Percentiles rank a stretch among this genome's conserved stretches.
phyloP scores from a whole-genome alignment of 148 eudicot species.

The Cornus controversa region DNA sequence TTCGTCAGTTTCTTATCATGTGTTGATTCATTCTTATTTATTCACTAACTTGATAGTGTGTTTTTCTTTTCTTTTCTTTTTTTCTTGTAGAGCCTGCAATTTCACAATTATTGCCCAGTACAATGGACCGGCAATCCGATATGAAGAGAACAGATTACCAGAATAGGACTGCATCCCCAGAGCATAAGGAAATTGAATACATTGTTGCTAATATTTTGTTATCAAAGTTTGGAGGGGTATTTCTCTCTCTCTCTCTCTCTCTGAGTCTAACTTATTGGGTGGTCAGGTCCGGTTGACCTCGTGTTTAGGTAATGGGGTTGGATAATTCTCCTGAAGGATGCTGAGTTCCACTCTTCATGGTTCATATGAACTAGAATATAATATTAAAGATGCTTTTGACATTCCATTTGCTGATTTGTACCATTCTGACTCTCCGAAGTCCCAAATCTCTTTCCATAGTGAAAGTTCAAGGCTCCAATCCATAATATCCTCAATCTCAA shows the following conservation, averaged over 20 bases:
- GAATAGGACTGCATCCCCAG: constrained; percentile 19
- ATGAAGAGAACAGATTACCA: constrained; percentile 24
- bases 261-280: background rate
- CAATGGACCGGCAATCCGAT: constrained; percentile 23
- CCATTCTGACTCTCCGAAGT: background rate
- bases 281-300: background rate
- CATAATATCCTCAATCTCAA: background rate
- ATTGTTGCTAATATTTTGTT: constrained; percentile 48
- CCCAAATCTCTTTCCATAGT: background rate
- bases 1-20: background rate
- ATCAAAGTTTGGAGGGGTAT: constrained; percentile 69
- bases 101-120: constrained; percentile 40
- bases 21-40: background rate
- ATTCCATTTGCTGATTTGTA: background rate
- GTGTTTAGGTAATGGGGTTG: background rate
- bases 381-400: background rate
- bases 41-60: background rate
- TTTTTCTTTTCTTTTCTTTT: background rate
- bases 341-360: background rate
- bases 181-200: constrained; percentile 57
- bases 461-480: background rate
- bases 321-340: background rate
- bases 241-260: background rate
- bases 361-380: background rate
- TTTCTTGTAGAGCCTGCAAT: constrained; percentile 62